Percentiles rank a stretch among this genome's conserved stretches.
Conservation (phyloP, 495 filamentous ascomycete genomes). For the Penicillium pancosmium region DNA sequence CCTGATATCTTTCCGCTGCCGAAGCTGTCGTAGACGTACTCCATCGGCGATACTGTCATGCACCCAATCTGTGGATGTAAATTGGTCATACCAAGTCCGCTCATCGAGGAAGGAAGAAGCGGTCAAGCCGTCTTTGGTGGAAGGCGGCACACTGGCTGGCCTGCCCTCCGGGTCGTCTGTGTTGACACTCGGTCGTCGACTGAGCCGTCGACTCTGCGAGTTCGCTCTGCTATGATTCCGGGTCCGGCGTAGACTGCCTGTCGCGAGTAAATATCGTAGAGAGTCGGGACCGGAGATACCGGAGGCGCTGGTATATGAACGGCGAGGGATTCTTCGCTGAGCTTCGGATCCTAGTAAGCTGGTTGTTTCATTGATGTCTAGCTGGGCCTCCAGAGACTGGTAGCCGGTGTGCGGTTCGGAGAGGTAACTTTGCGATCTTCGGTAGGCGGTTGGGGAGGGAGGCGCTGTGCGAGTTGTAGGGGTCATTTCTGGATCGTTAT, state of each 20-base stretch:
- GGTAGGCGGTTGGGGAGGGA: slow-evolving; percentile 40
- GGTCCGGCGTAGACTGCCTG: slow-evolving; percentile 50
- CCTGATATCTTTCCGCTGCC: slow-evolving; percentile 79
- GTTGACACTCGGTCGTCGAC: slow-evolving; percentile 39
- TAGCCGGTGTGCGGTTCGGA: slow-evolving; percentile 43
- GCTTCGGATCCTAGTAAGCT: slow-evolving; percentile 35
- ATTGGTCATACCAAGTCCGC: slow-evolving; percentile 98
- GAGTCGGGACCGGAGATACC: slow-evolving; percentile 35
- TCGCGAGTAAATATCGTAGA: slow-evolving; percentile 35
- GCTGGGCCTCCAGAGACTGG: slow-evolving; percentile 37
- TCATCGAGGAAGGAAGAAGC: slow-evolving; percentile 69
- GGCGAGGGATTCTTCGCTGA: slow-evolving; percentile 28
- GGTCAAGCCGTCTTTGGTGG: slow-evolving; percentile 58
- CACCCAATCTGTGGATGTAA: slow-evolving; percentile 98
- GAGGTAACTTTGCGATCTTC: slow-evolving; percentile 39
- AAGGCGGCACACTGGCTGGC: slow-evolving; percentile 49
- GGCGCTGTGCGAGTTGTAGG: slow-evolving; percentile 38
- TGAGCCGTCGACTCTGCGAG: slow-evolving; percentile 61
- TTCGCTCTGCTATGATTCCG: slow-evolving; percentile 69
- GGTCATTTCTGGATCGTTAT: slow-evolving; percentile 14
- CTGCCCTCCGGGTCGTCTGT: slow-evolving; percentile 33
- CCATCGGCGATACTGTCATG: slow-evolving; percentile 97
- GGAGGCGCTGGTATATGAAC: slow-evolving; percentile 47
- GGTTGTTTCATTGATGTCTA: slow-evolving; percentile 42
- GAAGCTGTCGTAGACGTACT: slow-evolving; percentile 79